phyloP scores from a whole-genome alignment of 768 basidiomycete genomes.

The Phallus indusiatus region DNA sequence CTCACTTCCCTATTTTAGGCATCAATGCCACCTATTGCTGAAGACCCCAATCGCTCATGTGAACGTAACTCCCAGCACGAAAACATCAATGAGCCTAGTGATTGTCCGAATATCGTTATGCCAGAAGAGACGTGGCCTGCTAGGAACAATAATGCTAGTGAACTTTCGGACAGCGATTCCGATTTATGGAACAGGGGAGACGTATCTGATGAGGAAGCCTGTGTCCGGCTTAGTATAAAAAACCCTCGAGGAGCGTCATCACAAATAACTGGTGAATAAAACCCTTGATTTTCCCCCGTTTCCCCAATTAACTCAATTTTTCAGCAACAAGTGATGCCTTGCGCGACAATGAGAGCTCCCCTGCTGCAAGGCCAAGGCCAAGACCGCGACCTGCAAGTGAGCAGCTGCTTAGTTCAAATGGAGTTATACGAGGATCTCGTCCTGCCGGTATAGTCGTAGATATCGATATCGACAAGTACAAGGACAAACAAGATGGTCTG shows the following conservation, averaged over 20 bases:
- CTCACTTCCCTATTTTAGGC: conserved; percentile 3
- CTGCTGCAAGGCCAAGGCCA: conserved; percentile 21
- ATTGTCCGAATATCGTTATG: background rate
- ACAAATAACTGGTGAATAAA: background rate
- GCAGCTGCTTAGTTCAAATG: conserved; percentile 35
- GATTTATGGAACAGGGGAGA: background rate
- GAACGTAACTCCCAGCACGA: background rate
- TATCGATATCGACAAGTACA: background rate
- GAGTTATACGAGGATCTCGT: conserved; percentile 20
- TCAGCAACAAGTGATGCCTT: background rate
- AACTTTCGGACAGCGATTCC: background rate
- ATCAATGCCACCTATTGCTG: conserved; percentile 4
- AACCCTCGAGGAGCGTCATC: background rate
- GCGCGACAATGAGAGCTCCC: background rate
- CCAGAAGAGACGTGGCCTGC: background rate
- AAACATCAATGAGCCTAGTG: background rate
- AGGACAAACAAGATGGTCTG: background rate
- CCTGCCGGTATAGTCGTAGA: conserved; percentile 37
- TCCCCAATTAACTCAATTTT: too few relatives aligned
- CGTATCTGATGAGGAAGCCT: background rate
- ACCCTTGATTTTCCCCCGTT: background rate
- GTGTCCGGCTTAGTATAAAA: background rate
- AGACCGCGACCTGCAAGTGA: conserved; percentile 57
- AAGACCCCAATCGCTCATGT: conserved; percentile 10
- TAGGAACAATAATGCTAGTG: background rate